Evolutionary conservation across 2,329 filamentous ascomycete species (phyloP).

Genomic region (Paraconiothyrium sp.): DNA sequence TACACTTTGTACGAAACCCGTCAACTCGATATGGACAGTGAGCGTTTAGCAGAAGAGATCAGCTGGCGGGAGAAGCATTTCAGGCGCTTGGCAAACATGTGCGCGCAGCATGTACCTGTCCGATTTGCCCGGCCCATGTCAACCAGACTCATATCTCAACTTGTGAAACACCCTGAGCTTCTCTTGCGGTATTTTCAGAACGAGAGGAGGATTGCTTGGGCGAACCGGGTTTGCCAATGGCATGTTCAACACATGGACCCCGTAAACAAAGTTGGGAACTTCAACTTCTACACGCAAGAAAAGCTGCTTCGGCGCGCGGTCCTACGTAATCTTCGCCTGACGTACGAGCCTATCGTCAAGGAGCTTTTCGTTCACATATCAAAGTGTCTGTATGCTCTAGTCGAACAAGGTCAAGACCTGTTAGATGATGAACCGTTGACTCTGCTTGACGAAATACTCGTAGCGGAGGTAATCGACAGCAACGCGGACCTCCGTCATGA

Average conservation of each 20-base stretch:
- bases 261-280: too few species aligned
- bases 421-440: background rate
- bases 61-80: constrained; percentile 1
- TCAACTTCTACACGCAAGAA: background rate
- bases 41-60: background rate
- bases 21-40: background rate
- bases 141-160: background rate
- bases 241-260: background rate
- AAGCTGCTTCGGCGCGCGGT: background rate
- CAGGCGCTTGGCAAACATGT: background rate
- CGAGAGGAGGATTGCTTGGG: background rate
- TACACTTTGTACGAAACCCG: too few species aligned
- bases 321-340: background rate
- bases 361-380: background rate
- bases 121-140: background rate
- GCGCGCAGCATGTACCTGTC: background rate
- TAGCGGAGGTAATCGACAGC: background rate
- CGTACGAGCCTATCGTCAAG: background rate
- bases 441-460: background rate
- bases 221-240: background rate
- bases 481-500: background rate
- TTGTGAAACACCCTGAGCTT: background rate
- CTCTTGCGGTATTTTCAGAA: constrained; percentile 7
- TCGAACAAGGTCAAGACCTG: background rate
- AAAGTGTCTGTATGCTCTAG: background rate